A percentile compares a stretch with the other conserved stretches of the same genome.
Evolutionary conservation across 176 grass and related monocot genomes (phyloP).

Genomic region (Ampelocalamus luodianensis): DNA sequence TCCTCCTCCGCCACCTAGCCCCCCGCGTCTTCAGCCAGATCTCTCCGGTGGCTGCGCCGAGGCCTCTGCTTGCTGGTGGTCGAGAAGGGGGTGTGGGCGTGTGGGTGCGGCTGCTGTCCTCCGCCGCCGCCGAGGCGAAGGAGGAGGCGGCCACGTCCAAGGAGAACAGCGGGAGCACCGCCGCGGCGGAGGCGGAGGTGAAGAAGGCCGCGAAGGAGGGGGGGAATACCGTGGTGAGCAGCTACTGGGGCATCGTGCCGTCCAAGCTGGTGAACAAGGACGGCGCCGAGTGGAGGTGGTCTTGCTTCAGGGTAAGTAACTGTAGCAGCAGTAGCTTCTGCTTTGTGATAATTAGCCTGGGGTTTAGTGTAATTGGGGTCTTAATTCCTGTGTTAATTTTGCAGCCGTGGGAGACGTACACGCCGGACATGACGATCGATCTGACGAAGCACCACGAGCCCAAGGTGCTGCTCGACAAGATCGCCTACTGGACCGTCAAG

Average conservation of each 20-base stretch:
- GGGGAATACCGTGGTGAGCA: slow-evolving; percentile 37
- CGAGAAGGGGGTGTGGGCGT: slow-evolving; percentile 9
- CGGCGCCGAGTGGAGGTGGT: slow-evolving; percentile 86
- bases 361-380: not conserved
- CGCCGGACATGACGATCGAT: slow-evolving; percentile 60
- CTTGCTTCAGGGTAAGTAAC: slow-evolving; percentile 69
- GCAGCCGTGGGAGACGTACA: slow-evolving; percentile 72
- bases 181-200: slow-evolving; percentile 37
- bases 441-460: slow-evolving; percentile 66
- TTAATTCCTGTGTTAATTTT: not conserved
- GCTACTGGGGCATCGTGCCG: slow-evolving; percentile 73
- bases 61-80: slow-evolving; percentile 20
- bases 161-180: slow-evolving; percentile 24
- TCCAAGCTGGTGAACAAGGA: slow-evolving; percentile 62
- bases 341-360: not conserved
- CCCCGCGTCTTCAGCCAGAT: slow-evolving; percentile 40
- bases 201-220: slow-evolving; percentile 21
- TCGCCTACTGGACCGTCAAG: slow-evolving; percentile 66
- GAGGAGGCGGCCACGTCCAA: slow-evolving; percentile 49
- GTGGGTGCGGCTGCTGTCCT: slow-evolving; percentile 54
- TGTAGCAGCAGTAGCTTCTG: no score
- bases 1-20: slow-evolving; percentile 51
- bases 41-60: slow-evolving; percentile 13
- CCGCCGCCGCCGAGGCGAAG: slow-evolving; percentile 42
- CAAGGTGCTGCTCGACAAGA: slow-evolving; percentile 55